Conservation (phyloP, 1,139 yeast species). For the Lodderomyces pseudojiufengensis region DNA sequence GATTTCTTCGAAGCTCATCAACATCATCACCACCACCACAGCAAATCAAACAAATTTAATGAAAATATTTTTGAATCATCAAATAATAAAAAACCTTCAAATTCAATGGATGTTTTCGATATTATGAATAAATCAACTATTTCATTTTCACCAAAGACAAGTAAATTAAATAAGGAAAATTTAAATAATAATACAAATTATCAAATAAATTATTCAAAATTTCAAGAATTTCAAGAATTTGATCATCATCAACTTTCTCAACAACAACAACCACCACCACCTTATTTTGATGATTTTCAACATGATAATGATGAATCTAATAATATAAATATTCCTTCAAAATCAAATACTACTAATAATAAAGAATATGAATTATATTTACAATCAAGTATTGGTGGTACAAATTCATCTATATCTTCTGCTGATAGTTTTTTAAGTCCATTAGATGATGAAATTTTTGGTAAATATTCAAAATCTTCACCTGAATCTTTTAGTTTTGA, state of each 20-base stretch:
- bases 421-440: conserved; percentile 30
- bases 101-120: conserved; percentile 8
- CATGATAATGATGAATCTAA: background rate
- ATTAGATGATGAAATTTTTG: conserved; percentile 61
- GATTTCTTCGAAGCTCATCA: conserved; percentile 15
- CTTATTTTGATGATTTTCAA: conserved; percentile 13
- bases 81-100: background rate
- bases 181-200: too few species aligned
- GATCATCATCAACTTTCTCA: too few species aligned
- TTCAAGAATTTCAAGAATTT: too few species aligned
- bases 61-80: conserved; percentile 4
- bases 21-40: conserved; percentile 3
- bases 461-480: conserved; percentile 25
- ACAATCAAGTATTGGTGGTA: conserved; percentile 9
- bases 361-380: background rate
- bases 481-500: conserved; percentile 5
- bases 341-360: background rate
- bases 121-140: conserved; percentile 7
- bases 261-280: conserved; percentile 6
- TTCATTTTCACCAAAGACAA: conserved; percentile 3
- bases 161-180: too few species aligned
- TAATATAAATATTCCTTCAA: conserved; percentile 2
- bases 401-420: conserved; percentile 20
- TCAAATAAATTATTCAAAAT: too few species aligned
- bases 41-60: conserved; percentile 3